These are phyloP conservation scores for Hondaea fermentalgiana DNA, from an alignment of 108 stramenopile species.

Conservation along the genomic window DNA sequence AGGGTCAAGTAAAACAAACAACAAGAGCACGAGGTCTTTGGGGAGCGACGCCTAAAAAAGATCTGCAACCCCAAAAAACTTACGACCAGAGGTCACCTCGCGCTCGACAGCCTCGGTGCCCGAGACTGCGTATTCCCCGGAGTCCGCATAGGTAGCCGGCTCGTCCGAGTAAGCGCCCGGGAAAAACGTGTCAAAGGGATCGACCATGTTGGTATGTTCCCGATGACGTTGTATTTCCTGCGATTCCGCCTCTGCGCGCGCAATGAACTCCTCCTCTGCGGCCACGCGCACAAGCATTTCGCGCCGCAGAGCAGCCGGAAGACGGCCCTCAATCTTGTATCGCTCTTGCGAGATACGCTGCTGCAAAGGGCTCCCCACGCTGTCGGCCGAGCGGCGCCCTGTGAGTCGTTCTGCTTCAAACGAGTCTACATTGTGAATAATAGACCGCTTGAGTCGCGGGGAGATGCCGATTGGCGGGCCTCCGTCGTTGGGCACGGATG, in stretches of 20 bases:
- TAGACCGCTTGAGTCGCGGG: not conserved
- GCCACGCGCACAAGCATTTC: not conserved
- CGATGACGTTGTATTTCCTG: not conserved
- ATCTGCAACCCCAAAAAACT: not conserved
- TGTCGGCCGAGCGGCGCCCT: not conserved
- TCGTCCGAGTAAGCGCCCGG: not conserved
- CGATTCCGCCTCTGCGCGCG: not conserved
- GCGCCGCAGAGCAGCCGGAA: not conserved
- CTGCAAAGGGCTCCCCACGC: not conserved
- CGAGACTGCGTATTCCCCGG: not conserved
- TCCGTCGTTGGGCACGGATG: not conserved
- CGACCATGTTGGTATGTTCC: not conserved
- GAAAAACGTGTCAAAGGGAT: not conserved
- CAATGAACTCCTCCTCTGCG: not conserved
- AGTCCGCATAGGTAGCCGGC: too few relatives aligned
- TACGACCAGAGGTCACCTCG: not conserved
- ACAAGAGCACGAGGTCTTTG: too few relatives aligned
- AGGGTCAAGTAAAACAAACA: too few relatives aligned
- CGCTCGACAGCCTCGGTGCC: not conserved
- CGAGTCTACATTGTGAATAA: not conserved
- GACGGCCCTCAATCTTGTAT: not conserved
- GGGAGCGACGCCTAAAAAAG: not conserved
- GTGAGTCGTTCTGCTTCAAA: slow-evolving; percentile 3
- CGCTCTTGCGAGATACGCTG: not conserved
- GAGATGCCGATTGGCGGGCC: not conserved